Conservation (phyloP, 2,329 filamentous ascomycete species). For the Penicillium psychrosexuale region DNA sequence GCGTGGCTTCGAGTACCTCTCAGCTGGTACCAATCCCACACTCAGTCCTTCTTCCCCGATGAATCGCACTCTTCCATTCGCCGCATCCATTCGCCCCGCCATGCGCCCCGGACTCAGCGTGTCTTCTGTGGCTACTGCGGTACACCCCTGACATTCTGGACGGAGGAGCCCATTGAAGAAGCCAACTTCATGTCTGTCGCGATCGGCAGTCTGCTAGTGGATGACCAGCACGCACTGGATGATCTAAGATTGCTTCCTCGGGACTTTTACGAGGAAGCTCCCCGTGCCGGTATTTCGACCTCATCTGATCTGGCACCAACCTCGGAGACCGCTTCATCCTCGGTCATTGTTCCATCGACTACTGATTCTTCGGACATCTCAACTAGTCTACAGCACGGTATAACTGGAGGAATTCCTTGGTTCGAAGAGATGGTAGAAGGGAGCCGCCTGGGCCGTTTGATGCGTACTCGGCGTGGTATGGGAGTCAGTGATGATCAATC, state of each 20-base stretch:
- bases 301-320: conserved; percentile 13
- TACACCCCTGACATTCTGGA: conserved; percentile 80
- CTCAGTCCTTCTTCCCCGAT: conserved; percentile 72
- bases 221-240: conserved; percentile 70
- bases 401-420: conserved; percentile 68
- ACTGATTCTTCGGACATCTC: conserved; percentile 22
- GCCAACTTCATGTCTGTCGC: conserved; percentile 77
- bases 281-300: not conserved
- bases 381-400: conserved; percentile 38
- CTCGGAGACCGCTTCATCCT: conserved; percentile 9
- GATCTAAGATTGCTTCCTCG: conserved; percentile 69
- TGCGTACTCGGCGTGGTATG: conserved; percentile 57
- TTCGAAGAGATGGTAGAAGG: conserved; percentile 79
- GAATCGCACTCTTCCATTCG: conserved; percentile 68
- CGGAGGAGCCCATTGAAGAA: conserved; percentile 66
- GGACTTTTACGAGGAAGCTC: conserved; percentile 36
- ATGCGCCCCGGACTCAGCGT: conserved; percentile 60
- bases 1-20: conserved; percentile 82
- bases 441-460: conserved; percentile 67
- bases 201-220: conserved; percentile 69
- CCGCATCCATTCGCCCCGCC: conserved; percentile 61
- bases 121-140: conserved; percentile 93
- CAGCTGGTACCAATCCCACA: conserved; percentile 73
- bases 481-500: conserved; percentile 61
- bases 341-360: conserved; percentile 23